Evolutionary conservation across 495 filamentous ascomycete species (phyloP).

Genomic region (Aspergillus avenaceus): DNA sequence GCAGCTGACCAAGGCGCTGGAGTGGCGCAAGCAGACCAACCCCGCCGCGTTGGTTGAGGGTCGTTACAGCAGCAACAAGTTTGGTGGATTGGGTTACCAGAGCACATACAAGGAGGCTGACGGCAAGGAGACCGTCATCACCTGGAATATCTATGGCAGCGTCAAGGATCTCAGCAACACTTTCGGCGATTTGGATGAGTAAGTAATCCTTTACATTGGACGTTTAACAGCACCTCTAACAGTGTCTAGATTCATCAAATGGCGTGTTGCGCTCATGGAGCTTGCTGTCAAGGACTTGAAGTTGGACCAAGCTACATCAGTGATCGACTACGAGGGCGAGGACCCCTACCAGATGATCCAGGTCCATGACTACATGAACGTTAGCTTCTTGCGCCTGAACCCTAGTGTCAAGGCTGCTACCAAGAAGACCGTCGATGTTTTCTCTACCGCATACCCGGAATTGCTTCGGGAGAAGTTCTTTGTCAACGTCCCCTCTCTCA

Average conservation of each 20-base stretch:
- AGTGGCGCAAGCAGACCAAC: slow-evolving; percentile 69
- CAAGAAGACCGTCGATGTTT: slow-evolving; percentile 72
- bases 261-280: slow-evolving; percentile 87
- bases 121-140: slow-evolving; percentile 48
- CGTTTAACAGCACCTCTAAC: slow-evolving; percentile 1
- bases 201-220: slow-evolving; percentile 23
- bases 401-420: slow-evolving; percentile 64
- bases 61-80: slow-evolving; percentile 48
- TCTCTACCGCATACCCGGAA: slow-evolving; percentile 79
- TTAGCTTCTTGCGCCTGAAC: slow-evolving; percentile 75
- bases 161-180: slow-evolving; percentile 68
- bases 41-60: slow-evolving; percentile 37
- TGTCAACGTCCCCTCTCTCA: slow-evolving; percentile 81
- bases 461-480: slow-evolving; percentile 87
- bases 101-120: slow-evolving; percentile 40
- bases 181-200: slow-evolving; percentile 77
- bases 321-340: slow-evolving; percentile 66
- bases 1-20: slow-evolving; percentile 72
- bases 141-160: slow-evolving; percentile 85
- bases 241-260: slow-evolving; percentile 65
- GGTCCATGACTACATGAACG: slow-evolving; percentile 82
- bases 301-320: slow-evolving; percentile 57
- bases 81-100: slow-evolving; percentile 51
- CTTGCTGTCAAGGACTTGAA: slow-evolving; percentile 65
- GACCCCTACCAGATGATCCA: slow-evolving; percentile 88